Evolutionary conservation across 208 protist species (phyloP).

Genomic region (Crithidia acanthocephali): DNA sequence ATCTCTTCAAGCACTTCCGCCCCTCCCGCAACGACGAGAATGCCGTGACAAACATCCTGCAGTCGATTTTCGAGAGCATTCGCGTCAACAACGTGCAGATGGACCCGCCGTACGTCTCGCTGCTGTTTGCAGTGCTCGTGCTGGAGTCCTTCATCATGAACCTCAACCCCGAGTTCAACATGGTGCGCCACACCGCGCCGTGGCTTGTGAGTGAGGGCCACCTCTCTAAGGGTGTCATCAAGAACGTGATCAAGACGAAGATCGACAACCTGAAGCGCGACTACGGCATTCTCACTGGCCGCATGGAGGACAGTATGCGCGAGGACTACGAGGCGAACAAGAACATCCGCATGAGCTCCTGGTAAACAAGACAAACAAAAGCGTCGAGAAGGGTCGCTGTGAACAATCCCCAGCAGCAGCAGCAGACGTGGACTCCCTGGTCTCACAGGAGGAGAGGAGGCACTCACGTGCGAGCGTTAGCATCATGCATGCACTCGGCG

Average conservation of each 20-base stretch:
- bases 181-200: constrained; percentile 88
- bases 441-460: too few species aligned
- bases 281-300: constrained; percentile 58
- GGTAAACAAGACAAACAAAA: constrained; percentile 11
- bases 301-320: constrained; percentile 60
- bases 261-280: constrained; percentile 68
- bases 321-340: constrained; percentile 47
- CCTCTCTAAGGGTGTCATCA: constrained; percentile 80
- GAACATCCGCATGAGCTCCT: constrained; percentile 47
- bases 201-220: constrained; percentile 90
- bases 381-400: too few species aligned
- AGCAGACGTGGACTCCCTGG: too few species aligned
- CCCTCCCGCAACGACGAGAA: constrained; percentile 62
- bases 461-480: too few species aligned
- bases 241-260: constrained; percentile 76
- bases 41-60: constrained; percentile 86
- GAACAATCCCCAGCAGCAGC: too few species aligned
- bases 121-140: constrained; percentile 92
- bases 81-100: constrained; percentile 84
- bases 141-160: constrained; percentile 94
- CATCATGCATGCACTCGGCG: too few species aligned
- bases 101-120: constrained; percentile 89
- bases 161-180: constrained; percentile 91
- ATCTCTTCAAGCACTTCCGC: constrained; percentile 81
- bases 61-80: constrained; percentile 85